Percentiles rank a stretch among this genome's conserved stretches.
These are phyloP conservation scores for Aureobasidium musti DNA, from an alignment of 2,329 filamentous ascomycete species.

Conservation along the genomic window DNA sequence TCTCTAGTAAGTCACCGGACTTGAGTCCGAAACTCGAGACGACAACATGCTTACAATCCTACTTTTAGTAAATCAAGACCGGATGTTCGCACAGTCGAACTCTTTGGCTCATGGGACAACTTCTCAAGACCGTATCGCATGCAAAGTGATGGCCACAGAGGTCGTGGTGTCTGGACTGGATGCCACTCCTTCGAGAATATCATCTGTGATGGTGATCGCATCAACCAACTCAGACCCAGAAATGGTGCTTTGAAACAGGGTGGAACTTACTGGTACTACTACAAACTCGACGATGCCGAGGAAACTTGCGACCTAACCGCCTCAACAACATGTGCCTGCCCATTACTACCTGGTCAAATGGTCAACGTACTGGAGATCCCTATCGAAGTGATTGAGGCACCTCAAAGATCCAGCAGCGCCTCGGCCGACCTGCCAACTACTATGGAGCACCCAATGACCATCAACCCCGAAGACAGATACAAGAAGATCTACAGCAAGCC, in stretches of 20 bases:
- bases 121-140: conserved; percentile 77
- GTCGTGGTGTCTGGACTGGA: conserved; percentile 77
- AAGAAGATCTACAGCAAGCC: conserved; percentile 31
- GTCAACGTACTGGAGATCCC: conserved; percentile 86
- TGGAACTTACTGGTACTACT: conserved; percentile 96
- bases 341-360: conserved; percentile 81
- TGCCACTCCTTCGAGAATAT: conserved; percentile 86
- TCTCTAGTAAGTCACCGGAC: conserved; percentile 36
- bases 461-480: conserved; percentile 31
- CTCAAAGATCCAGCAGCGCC: conserved; percentile 38
- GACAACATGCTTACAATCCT: neutral
- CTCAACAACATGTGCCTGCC: conserved; percentile 76
- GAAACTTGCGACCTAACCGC: conserved; percentile 74
- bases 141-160: conserved; percentile 75
- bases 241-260: conserved; percentile 88
- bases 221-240: conserved; percentile 57
- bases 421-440: conserved; percentile 37
- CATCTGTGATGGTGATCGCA: conserved; percentile 71
- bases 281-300: conserved; percentile 74
- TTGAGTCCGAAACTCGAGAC: neutral
- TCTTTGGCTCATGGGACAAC: conserved; percentile 95
- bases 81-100: conserved; percentile 68
- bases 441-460: conserved; percentile 30
- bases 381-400: conserved; percentile 53
- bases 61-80: conserved; percentile 42